phyloP scores from a whole-genome alignment of 495 filamentous ascomycete species.

The Tuber brumale region DNA sequence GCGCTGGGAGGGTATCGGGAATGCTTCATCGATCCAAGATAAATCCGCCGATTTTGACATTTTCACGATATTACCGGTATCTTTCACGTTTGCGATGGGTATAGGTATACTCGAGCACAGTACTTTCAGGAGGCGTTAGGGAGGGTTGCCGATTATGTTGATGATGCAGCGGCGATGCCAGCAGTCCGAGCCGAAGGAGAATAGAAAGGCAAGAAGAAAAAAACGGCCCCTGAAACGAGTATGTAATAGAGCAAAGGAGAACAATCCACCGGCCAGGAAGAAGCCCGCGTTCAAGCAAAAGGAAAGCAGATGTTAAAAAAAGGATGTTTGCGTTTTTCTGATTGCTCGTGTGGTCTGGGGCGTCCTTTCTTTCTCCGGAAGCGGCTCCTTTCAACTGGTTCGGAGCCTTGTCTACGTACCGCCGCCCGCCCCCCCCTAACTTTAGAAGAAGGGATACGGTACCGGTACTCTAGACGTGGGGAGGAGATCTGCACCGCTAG shows the following conservation, averaged over 20 bases:
- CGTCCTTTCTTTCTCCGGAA: not conserved
- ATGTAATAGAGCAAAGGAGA: not conserved
- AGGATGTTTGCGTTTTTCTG: not conserved
- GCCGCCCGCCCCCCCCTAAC: not conserved
- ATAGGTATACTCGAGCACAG: constrained; percentile 13
- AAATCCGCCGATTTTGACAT: constrained; percentile 30
- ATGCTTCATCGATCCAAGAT: constrained; percentile 38
- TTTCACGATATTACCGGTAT: not conserved
- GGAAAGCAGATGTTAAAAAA: not conserved
- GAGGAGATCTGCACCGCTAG: not conserved
- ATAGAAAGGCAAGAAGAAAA: not conserved
- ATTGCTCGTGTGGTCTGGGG: not conserved
- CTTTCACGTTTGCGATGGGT: not conserved
- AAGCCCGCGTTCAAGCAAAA: not conserved
- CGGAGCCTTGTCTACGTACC: not conserved
- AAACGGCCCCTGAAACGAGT: not conserved
- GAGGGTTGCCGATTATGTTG: not conserved
- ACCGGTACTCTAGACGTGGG: no score
- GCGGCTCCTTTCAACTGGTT: not conserved
- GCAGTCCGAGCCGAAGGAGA: not conserved
- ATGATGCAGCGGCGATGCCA: constrained; percentile 3
- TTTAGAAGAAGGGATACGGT: not conserved
- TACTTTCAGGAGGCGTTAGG: not conserved
- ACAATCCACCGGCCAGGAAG: not conserved
- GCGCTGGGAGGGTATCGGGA: constrained; percentile 30